Base-by-base conservation (phyloP, 1,284 basidiomycete species). In the Melampsora americana region DNA sequence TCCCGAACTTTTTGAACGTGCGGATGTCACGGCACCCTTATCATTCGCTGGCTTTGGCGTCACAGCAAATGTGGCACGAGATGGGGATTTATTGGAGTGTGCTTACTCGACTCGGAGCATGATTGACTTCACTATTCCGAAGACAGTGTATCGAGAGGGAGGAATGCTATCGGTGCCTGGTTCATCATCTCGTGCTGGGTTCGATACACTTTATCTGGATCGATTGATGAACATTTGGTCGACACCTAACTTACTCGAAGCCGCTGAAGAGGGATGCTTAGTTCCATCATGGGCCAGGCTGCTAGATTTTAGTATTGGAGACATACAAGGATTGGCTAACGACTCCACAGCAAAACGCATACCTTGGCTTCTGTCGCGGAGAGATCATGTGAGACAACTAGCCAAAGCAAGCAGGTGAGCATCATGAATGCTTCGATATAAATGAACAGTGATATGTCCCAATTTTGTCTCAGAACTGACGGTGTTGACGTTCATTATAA, bases 1-100 rank as follows among this genome's bases (percentile, higher is more conserved):
- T 81, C 96, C 96, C 0, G 96, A 99, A 83, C 87, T 99, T 60
- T 99, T 99, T 81, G 95, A 99, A 83, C 90, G 96, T 28, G 95
- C 95, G 44, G 96, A 99, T 82, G 95, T 99, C 44, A 87, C 90
- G 14, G 92, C 95, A 1, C 95, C 96, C 0, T 92, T 93, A 82
- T 90, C 93, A 1, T 95, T 99, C 81, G 89, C 90, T 69, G 85
- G 86, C 14, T 98, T 92, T 82, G 92, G 91, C 62, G 88, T 88
- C 69, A 90, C 94, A 14, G 91, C 90, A 9, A 90, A 91, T 50
- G 84, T 95, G 23, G 86, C 88, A 66, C 89, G 95, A 44, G 93
- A 98, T 84, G 90, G 91, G 32, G 94, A 98, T 80, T 86, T 90
- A 71, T 85, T 97, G 56, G 86, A 89, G 69, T 86, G 92, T 39